These are phyloP conservation scores for Pythium aphanidermatum DNA, from an alignment of 352 stramenopile species.

Conservation along the genomic window DNA sequence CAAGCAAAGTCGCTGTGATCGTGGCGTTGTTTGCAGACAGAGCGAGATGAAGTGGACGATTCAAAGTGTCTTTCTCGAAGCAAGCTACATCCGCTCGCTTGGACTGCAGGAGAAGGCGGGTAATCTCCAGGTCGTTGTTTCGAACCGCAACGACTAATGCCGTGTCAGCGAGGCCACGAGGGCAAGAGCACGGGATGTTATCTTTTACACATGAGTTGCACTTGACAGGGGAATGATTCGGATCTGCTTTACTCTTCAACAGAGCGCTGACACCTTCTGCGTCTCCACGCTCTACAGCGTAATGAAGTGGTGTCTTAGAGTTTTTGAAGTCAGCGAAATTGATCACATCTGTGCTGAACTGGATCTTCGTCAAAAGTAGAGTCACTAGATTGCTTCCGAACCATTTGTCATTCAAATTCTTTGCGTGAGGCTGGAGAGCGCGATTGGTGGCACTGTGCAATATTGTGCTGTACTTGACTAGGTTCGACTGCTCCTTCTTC, in stretches of 20 bases:
- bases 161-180: slow-evolving; percentile 36
- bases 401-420: slow-evolving; percentile 30
- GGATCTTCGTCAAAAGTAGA: slow-evolving; percentile 32
- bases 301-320: slow-evolving; percentile 55
- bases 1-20: slow-evolving; percentile 38
- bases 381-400: slow-evolving; percentile 50
- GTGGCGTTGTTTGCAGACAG: slow-evolving; percentile 31
- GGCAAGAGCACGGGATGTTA: slow-evolving; percentile 31
- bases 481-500: slow-evolving; percentile 4
- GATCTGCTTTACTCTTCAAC: slow-evolving; percentile 29
- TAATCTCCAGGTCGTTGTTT: slow-evolving; percentile 25
- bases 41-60: slow-evolving; percentile 48
- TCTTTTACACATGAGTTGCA: slow-evolving; percentile 30
- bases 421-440: slow-evolving; percentile 28
- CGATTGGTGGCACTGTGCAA: slow-evolving; percentile 46
- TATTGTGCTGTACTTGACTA: slow-evolving; percentile 39
- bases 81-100: slow-evolving; percentile 37
- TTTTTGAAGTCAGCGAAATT: slow-evolving; percentile 40
- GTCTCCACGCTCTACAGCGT: slow-evolving; percentile 43
- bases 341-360: slow-evolving; percentile 31
- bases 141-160: slow-evolving; percentile 35
- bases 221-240: slow-evolving; percentile 45
- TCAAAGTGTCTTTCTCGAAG: slow-evolving; percentile 24
- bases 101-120: slow-evolving; percentile 29
- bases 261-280: slow-evolving; percentile 30